Percentiles rank a stretch among this genome's conserved stretches.
Conservation (phyloP, 768 basidiomycete species). For the Trametes meyenii region DNA sequence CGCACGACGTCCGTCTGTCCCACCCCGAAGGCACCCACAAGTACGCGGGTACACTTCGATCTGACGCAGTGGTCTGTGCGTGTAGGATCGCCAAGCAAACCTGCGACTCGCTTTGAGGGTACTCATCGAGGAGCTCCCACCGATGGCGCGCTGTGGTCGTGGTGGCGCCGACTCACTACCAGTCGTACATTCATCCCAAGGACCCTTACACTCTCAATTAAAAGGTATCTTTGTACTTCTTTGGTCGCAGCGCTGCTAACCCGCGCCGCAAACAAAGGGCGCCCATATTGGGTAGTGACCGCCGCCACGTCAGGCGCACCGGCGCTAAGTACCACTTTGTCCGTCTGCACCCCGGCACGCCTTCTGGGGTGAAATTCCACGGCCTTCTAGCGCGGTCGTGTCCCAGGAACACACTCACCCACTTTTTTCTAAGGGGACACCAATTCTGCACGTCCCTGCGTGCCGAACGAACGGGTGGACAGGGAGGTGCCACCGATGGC, state of each 20-base stretch:
- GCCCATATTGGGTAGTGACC: background rate
- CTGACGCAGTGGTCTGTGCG: background rate
- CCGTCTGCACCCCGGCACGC: background rate
- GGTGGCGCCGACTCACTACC: background rate
- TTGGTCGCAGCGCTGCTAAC: background rate
- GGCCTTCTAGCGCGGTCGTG: background rate
- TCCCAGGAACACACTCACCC: background rate
- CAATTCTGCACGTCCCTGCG: no score
- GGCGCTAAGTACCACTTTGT: background rate
- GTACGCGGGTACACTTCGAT: background rate
- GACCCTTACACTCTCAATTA: background rate
- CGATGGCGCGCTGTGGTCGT: constrained; percentile 6
- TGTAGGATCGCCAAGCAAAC: constrained; percentile 9
- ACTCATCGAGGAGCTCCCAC: background rate
- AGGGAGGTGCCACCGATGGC: background rate
- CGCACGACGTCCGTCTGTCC: background rate
- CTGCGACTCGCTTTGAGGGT: background rate
- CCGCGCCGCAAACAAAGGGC: background rate
- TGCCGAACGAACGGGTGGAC: no score
- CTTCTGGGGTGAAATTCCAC: constrained; percentile 2
- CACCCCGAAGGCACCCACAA: constrained; percentile 14
- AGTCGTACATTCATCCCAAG: background rate
- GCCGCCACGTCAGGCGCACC: background rate
- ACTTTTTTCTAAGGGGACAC: no score
- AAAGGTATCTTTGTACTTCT: background rate